Conservation (phyloP, 2,329 filamentous ascomycete genomes). For the Clonostachys byssicola region DNA sequence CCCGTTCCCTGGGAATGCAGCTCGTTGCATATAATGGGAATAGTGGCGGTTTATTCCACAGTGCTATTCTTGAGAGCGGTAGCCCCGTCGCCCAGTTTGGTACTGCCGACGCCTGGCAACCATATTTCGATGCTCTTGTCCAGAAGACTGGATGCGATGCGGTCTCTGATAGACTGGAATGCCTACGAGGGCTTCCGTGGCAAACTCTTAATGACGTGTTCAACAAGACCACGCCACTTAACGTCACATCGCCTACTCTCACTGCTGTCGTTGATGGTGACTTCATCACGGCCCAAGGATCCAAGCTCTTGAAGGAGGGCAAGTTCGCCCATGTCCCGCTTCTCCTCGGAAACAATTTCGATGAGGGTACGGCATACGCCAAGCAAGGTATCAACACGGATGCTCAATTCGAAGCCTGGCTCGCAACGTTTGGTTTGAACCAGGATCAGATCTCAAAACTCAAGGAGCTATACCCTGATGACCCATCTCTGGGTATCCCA, state of each 20-base stretch:
- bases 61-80: conserved; percentile 49
- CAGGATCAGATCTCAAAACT: conserved; percentile 35
- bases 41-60: conserved; percentile 49
- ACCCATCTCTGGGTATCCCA: conserved; percentile 22
- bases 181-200: conserved; percentile 24
- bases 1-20: conserved; percentile 34
- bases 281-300: conserved; percentile 42
- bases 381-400: conserved; percentile 32
- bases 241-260: conserved; percentile 27
- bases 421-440: conserved; percentile 39
- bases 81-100: conserved; percentile 9
- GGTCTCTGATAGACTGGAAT: conserved; percentile 24
- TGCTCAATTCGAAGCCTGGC: conserved; percentile 26
- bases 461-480: conserved; percentile 41
- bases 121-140: background rate
- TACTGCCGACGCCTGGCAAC: conserved; percentile 3
- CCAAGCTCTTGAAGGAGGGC: conserved; percentile 31
- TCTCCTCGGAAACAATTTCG: conserved; percentile 41
- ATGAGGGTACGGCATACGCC: conserved; percentile 39
- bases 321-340: conserved; percentile 38
- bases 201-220: background rate
- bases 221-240: conserved; percentile 22
- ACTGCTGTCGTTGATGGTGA: conserved; percentile 40
- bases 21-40: conserved; percentile 50
- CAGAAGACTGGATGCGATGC: conserved; percentile 17